Base-by-base conservation (phyloP, 139 green algal species). In the Chlorella ohadii region DNA sequence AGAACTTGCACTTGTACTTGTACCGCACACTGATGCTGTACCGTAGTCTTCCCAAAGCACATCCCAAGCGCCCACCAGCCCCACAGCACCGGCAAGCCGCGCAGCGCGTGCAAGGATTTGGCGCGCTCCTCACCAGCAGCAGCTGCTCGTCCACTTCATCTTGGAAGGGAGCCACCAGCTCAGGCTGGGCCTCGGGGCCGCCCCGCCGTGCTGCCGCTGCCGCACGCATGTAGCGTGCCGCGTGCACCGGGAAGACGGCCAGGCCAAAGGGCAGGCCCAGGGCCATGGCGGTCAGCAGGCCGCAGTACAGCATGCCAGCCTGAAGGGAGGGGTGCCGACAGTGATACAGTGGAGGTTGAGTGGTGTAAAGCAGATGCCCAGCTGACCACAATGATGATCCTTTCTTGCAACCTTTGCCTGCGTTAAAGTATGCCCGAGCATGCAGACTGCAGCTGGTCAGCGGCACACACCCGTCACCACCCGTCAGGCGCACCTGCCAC, bases 401-500 rank as follows among this genome's bases (percentile, higher is more conserved):
- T n/a, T n/a, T n/a, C n/a, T n/a, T n/a, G n/a, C n/a, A n/a, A n/a
- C n/a, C n/a, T n/a, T n/a, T n/a, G n/a, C n/a, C n/a, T n/a, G n/a
- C n/a, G n/a, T n/a, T n/a, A n/a, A n/a, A n/a, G n/a, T n/a, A n/a
- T n/a, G n/a, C n/a, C n/a, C n/a, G n/a, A n/a, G n/a, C n/a, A n/a
- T n/a, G n/a, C n/a, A n/a, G n/a, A n/a, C n/a, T n/a, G n/a, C n/a
- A n/a, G n/a, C n/a, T n/a, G n/a, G n/a, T n/a, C n/a, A n/a, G n/a
- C n/a, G 44, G 44, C 44, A 51, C 44, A 51, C 44, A 51, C 44
- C 44, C 6, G 9, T 16, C 44, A 51, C 27, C 36, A 20, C 4
- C 27, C 7, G 31, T n/a, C 25, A 20, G n/a, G 64, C 74, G 28
- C 74, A 81, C 74, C 74, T 81, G 67, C 74, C 74, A 81, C 47